Percentiles rank a stretch among this genome's conserved stretches.
phyloP scores from a whole-genome alignment of 116 monocot genomes.

The Trichopus zeylanicus region DNA sequence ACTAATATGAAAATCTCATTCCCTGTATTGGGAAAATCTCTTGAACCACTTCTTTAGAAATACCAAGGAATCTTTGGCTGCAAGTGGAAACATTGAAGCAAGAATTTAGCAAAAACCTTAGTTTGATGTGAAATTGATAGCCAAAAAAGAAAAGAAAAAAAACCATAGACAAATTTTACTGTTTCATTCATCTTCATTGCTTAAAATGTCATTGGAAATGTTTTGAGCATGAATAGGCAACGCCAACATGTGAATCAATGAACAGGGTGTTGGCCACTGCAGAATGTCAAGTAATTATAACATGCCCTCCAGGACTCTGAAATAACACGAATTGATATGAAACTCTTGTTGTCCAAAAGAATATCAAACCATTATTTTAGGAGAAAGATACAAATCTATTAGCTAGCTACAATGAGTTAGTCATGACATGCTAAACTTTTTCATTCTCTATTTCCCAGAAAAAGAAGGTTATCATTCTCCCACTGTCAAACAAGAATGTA shows the following conservation, averaged over 20 bases:
- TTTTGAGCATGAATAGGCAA: constrained; percentile 88
- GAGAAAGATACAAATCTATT: too few species aligned
- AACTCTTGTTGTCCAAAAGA: too few species aligned
- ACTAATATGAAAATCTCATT: constrained; percentile 67
- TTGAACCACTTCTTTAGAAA: too few species aligned
- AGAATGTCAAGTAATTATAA: too few species aligned
- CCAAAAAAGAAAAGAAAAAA: background rate
- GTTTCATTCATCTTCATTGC: constrained; percentile 77
- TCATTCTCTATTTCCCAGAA: too few species aligned
- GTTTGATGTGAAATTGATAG: background rate
- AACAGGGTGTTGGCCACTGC: constrained; percentile 86
- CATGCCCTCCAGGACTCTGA: too few species aligned
- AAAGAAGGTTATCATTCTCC: too few species aligned
- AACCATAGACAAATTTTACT: constrained; percentile 24
- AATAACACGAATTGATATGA: too few species aligned
- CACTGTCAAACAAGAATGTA: too few species aligned
- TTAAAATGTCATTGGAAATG: constrained; percentile 56
- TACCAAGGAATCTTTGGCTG: constrained; percentile 76
- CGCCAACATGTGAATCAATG: constrained; percentile 91
- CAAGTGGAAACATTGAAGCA: constrained; percentile 5
- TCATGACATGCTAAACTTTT: too few species aligned
- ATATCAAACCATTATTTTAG: too few species aligned
- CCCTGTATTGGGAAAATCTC: constrained; percentile 74
- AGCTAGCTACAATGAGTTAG: too few species aligned
- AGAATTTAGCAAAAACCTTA: background rate